A percentile compares a stretch with the other conserved stretches of the same genome.
phyloP scores from a whole-genome alignment of 2,329 filamentous ascomycete genomes.

The Pseudopyrenochaeta lycopersici region DNA sequence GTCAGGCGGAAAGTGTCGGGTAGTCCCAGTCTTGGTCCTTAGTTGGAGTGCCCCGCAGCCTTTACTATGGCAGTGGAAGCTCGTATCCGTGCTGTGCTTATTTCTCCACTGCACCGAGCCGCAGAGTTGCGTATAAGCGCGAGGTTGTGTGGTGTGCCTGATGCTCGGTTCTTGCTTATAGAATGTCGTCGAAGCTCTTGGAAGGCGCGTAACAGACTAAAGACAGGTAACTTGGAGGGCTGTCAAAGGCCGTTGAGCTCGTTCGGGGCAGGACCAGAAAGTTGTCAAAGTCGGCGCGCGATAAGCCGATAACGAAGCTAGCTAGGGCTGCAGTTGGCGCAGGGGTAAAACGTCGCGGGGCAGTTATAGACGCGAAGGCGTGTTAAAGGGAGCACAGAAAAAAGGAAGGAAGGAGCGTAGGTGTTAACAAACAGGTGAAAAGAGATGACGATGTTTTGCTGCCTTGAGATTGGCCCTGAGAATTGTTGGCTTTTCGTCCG shows the following conservation, averaged over 20 bases:
- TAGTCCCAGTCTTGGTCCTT: not conserved
- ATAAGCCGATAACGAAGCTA: slow-evolving; percentile 50
- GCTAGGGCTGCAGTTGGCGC: slow-evolving; percentile 10
- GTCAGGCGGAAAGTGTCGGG: not conserved
- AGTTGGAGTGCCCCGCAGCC: slow-evolving; percentile 16
- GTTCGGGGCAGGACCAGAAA: slow-evolving; percentile 29
- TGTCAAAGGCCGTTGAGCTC: slow-evolving; percentile 10
- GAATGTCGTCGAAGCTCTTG: not conserved
- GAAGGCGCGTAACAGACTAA: slow-evolving; percentile 1
- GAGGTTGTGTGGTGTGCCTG: not conserved
- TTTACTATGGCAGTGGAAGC: slow-evolving; percentile 6
- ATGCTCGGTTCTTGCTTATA: not conserved
- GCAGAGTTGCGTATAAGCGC: slow-evolving; percentile 6
- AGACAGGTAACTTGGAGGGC: slow-evolving; percentile 1
- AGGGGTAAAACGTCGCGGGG: slow-evolving; percentile 6
- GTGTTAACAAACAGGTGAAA: slow-evolving; percentile 11
- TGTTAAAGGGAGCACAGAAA: not conserved
- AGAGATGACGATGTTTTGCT: slow-evolving; percentile 6
- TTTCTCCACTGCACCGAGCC: slow-evolving; percentile 9
- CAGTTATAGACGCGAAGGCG: slow-evolving; percentile 4
- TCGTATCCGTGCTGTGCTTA: slow-evolving; percentile 8
- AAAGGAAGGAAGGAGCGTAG: slow-evolving; percentile 8
- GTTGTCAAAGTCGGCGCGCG: slow-evolving; percentile 34
- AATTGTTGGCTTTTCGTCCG: slow-evolving; percentile 31
- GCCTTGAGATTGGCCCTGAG: slow-evolving; percentile 20